Percentiles rank a stretch among this genome's conserved stretches.
Conservation (phyloP, 2,329 filamentous ascomycete genomes). For the Achaetomium macrosporum region DNA sequence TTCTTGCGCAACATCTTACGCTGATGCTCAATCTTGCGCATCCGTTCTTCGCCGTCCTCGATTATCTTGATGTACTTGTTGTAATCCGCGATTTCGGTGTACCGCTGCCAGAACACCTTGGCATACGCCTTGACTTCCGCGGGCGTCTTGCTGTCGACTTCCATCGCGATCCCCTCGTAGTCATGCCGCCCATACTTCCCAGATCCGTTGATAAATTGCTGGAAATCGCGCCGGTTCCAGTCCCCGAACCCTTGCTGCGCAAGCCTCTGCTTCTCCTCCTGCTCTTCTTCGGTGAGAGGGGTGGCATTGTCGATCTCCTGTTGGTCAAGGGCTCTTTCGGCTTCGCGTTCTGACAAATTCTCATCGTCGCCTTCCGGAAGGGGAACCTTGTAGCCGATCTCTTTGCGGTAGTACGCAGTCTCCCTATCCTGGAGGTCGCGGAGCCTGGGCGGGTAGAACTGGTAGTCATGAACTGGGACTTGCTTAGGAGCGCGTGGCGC, state of each 20-base stretch:
- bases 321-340: constrained; percentile 81
- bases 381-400: constrained; percentile 91
- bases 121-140: constrained; percentile 86
- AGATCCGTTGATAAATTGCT: constrained; percentile 94
- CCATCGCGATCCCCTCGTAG: constrained; percentile 76
- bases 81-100: constrained; percentile 84
- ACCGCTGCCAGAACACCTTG: constrained; percentile 93
- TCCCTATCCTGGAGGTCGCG: constrained; percentile 91
- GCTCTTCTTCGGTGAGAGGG: constrained; percentile 82
- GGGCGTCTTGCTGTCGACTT: constrained; percentile 84
- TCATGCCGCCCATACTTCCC: constrained; percentile 86
- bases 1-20: constrained; percentile 92
- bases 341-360: constrained; percentile 77
- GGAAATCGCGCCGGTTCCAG: constrained; percentile 97
- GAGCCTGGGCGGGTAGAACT: constrained; percentile 85
- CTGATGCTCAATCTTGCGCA: constrained; percentile 84
- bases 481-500: constrained; percentile 95
- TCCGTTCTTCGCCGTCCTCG: constrained; percentile 86
- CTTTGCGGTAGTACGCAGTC: constrained; percentile 91
- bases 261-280: constrained; percentile 75
- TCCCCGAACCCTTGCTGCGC: constrained; percentile 81
- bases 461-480: constrained; percentile 86
- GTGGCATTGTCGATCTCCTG: constrained; percentile 89
- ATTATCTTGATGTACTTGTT: constrained; percentile 83
- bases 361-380: constrained; percentile 80